phyloP scores from a whole-genome alignment of 345 rosid species.

The Pelargonium nanum region DNA sequence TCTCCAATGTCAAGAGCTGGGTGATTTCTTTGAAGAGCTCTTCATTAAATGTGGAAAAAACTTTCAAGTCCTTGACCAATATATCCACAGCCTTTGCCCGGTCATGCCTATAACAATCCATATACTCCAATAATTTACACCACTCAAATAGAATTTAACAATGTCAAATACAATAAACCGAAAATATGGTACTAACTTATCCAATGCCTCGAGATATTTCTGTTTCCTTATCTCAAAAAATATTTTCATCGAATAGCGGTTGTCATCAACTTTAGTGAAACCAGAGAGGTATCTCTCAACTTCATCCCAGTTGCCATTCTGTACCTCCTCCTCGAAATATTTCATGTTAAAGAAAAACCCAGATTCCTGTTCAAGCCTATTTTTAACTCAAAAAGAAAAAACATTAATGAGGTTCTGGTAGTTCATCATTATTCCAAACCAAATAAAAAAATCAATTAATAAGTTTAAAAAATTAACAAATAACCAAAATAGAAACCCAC shows the following conservation, averaged over 20 bases:
- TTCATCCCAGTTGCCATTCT: conserved; percentile 95
- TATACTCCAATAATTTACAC: conserved; percentile 6
- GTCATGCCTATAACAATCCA: conserved; percentile 54
- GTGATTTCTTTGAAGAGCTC: conserved; percentile 97
- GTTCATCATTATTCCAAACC: not conserved
- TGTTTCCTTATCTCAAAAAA: conserved; percentile 99
- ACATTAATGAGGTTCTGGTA: conserved; percentile 11
- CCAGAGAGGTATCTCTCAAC: conserved; percentile 97
- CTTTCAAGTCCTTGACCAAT: conserved; percentile 87
- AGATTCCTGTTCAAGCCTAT: conserved; percentile 97
- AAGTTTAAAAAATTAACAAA: not conserved
- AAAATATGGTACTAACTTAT: conserved; percentile 44
- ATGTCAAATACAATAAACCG: not conserved
- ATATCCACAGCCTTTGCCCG: conserved; percentile 93
- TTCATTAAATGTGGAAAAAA: conserved; percentile 89
- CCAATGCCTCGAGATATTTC: conserved; percentile 97
- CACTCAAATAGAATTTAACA: not conserved
- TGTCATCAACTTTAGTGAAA: conserved; percentile 94
- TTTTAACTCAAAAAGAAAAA: not conserved
- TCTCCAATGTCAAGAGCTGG: conserved; percentile 81
- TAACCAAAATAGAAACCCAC: conserved; percentile 29
- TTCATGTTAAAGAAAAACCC: conserved; percentile 99
- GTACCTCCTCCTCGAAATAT: conserved; percentile 98
- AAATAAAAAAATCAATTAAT: conserved; percentile 1
- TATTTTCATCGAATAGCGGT: conserved; percentile 95